Conservation (phyloP, 2,329 filamentous ascomycete species). For the Drechslerella stenobrocha region DNA sequence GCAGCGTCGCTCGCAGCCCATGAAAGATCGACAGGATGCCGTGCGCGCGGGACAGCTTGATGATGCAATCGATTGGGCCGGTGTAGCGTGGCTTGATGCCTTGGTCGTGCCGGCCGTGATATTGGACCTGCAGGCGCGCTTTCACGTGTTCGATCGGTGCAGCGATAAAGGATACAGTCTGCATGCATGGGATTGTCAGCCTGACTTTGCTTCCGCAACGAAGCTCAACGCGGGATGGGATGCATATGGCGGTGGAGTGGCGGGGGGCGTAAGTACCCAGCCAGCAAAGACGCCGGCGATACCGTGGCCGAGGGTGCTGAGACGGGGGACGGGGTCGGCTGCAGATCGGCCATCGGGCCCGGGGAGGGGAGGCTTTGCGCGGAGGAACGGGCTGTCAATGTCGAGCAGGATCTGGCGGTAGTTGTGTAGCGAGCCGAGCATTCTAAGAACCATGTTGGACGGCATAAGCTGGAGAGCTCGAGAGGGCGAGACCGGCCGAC, state of each 20-base stretch:
- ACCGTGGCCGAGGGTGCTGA: slow-evolving; percentile 71
- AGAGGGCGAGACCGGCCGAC: too few relatives aligned
- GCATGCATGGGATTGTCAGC: too few relatives aligned
- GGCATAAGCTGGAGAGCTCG: too few relatives aligned
- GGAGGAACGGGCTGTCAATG: slow-evolving; percentile 53
- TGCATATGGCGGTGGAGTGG: not conserved
- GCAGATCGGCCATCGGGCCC: slow-evolving; percentile 50
- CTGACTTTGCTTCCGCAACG: too few relatives aligned
- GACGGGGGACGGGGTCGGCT: slow-evolving; percentile 64
- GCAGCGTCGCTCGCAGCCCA: slow-evolving; percentile 77
- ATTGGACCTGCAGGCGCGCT: slow-evolving; percentile 90
- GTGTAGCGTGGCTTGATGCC: slow-evolving; percentile 78
- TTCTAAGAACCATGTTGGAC: slow-evolving; percentile 57
- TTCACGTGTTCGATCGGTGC: slow-evolving; percentile 95
- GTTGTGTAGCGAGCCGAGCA: slow-evolving; percentile 88
- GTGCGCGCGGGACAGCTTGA: slow-evolving; percentile 60
- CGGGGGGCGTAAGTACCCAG: slow-evolving; percentile 55
- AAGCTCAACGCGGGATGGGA: not conserved
- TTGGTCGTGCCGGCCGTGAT: slow-evolving; percentile 65
- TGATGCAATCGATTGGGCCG: slow-evolving; percentile 80
- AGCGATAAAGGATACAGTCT: slow-evolving; percentile 86
- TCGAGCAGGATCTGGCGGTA: slow-evolving; percentile 84
- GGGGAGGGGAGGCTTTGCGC: slow-evolving; percentile 54
- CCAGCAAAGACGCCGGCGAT: slow-evolving; percentile 86
- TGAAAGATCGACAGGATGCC: slow-evolving; percentile 81